Conservation (phyloP, 2,329 filamentous ascomycete genomes). For the Trichophyton schoenleinii region DNA sequence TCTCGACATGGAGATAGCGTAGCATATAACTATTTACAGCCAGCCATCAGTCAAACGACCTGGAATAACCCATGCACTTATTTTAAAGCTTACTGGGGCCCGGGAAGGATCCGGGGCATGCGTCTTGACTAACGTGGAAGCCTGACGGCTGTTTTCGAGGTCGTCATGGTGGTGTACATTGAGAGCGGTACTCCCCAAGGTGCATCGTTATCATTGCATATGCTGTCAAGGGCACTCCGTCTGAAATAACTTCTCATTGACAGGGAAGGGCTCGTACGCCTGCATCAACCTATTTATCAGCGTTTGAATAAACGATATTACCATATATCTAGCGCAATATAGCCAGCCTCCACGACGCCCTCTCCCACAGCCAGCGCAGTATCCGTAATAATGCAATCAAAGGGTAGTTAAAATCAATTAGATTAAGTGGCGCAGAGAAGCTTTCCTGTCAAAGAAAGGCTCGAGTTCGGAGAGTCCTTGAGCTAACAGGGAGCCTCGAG, state of each 20-base stretch:
- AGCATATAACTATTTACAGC: no score
- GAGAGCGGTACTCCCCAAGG: neutral
- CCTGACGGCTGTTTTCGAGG: neutral
- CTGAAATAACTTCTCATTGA: neutral
- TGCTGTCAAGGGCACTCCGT: neutral
- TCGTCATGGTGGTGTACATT: neutral
- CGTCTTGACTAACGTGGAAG: neutral
- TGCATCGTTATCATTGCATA: neutral
- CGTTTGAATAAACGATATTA: neutral
- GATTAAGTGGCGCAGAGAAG: neutral
- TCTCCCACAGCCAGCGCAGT: neutral
- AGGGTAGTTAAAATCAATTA: neutral
- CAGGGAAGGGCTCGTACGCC: neutral
- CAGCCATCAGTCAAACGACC: no score
- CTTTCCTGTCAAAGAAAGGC: neutral
- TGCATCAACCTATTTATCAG: neutral
- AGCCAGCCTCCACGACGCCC: neutral
- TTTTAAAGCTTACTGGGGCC: no score
- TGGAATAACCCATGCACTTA: no score
- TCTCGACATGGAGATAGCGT: no score
- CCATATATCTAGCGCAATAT: neutral
- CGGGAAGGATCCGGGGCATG: no score
- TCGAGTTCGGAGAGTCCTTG: neutral
- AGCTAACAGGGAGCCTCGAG: no score
- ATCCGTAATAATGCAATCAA: no score